Conservation (phyloP, 352 stramenopile genomes). For the Globisporangium heterothallicum region DNA sequence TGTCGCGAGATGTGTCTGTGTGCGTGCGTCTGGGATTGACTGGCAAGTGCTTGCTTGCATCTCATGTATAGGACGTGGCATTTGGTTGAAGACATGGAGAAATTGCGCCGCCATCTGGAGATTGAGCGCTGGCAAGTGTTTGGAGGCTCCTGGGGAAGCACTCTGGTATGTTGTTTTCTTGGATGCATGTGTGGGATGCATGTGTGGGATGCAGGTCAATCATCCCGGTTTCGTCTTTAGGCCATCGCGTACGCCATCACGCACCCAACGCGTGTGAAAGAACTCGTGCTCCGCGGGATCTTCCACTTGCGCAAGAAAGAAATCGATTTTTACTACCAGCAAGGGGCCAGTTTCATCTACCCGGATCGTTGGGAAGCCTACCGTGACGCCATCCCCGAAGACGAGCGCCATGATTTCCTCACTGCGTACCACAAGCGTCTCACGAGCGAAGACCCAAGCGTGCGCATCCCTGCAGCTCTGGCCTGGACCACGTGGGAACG, state of each 20-base stretch:
- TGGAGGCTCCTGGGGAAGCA: slow-evolving; percentile 93
- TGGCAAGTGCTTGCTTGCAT: not conserved
- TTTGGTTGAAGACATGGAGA: slow-evolving; percentile 93
- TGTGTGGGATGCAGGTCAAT: not conserved
- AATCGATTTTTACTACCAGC: slow-evolving; percentile 92
- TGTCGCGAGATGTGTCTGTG: not conserved
- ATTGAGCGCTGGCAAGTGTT: slow-evolving; percentile 93
- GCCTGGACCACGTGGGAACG: slow-evolving; percentile 92
- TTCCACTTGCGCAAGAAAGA: slow-evolving; percentile 89
- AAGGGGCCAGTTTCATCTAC: slow-evolving; percentile 86
- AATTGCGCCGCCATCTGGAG: slow-evolving; percentile 72
- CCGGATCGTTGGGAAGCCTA: slow-evolving; percentile 90
- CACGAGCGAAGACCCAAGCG: slow-evolving; percentile 79
- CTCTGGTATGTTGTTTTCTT: slow-evolving; percentile 40
- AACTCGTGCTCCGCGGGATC: slow-evolving; percentile 90
- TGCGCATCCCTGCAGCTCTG: slow-evolving; percentile 75
- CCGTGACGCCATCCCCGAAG: slow-evolving; percentile 79
- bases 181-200: not conserved
- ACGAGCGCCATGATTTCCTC: slow-evolving; percentile 80
- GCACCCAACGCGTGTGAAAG: slow-evolving; percentile 77
- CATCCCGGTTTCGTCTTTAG: slow-evolving; percentile 18
- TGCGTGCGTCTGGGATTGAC: not conserved
- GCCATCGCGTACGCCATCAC: slow-evolving; percentile 89
- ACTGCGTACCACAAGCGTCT: slow-evolving; percentile 86
- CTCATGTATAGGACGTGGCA: slow-evolving; percentile 66